Base-by-base conservation (phyloP, 2,329 filamentous ascomycete species). In the Chaetomium olivaceum region DNA sequence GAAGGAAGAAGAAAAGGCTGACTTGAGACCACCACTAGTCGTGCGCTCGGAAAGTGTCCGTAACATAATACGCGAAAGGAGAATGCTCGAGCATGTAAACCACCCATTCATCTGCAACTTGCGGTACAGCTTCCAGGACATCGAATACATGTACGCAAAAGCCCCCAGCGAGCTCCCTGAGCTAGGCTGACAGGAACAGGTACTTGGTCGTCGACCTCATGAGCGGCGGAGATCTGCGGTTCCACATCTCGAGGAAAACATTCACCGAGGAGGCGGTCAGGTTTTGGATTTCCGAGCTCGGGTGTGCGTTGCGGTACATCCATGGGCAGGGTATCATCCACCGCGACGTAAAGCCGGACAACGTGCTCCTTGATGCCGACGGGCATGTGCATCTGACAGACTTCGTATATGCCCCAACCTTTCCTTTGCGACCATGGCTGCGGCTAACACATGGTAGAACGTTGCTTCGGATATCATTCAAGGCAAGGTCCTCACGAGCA, bases 31-130 rank as follows among this genome's bases (percentile, higher is more conserved):
- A n/a, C 11, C 6, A 27, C 55, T 58, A 97, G 94, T 99, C 73
- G 93, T 99, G 73, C 92, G 94, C 75, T 97, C 93, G 69, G 95
- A 98, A 79, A 98, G 94, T 76, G 95, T 98, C 67, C 91, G 94
- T 74, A 99, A 99, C 77, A 99, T 99, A 72, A 95, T 99, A 75
- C 90, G 95, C 73, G 95, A 99, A 82, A 88, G 95, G 70, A 89
- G 94, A 76, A 99, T 99, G 95, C 87, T 99, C 75, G 93, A 99
- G 80, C 93, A 98, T 77, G 86, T 99, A 73, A 97, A 97, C 77
- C 95, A 99, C 75, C 93, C 94, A 29, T 99, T 98, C 78, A 91
- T 99, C 72, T 98, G 94, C 82, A 99, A 99, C 79, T 82, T 99
- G 82, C 91, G 95, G 74, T 99, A 98, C 81, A 97, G 93, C 80